phyloP scores from a whole-genome alignment of 2,329 filamentous ascomycete species.

The Penicillium nordicum region DNA sequence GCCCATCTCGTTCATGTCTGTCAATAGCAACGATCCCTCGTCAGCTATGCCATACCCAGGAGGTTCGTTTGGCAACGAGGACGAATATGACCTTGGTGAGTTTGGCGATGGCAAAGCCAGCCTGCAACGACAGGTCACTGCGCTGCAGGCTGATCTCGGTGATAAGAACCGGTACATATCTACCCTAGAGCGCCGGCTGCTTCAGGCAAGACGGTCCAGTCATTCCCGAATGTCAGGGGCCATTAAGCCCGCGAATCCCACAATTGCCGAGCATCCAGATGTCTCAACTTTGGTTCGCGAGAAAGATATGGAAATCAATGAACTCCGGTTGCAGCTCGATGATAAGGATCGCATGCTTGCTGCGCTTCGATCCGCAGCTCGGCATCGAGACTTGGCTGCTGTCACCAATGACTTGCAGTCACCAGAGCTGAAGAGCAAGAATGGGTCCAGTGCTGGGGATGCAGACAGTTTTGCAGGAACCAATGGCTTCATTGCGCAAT shows the following conservation, averaged over 20 bases:
- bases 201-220: constrained; percentile 86
- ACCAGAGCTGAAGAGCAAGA: constrained; percentile 30
- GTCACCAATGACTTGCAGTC: constrained; percentile 41
- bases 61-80: constrained; percentile 39
- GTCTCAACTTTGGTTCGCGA: constrained; percentile 71
- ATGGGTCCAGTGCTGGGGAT: constrained; percentile 28
- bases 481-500: constrained; percentile 21
- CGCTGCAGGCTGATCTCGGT: constrained; percentile 90
- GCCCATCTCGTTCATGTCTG: constrained; percentile 64
- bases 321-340: constrained; percentile 81
- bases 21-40: constrained; percentile 43
- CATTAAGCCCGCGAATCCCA: constrained; percentile 61
- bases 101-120: constrained; percentile 84
- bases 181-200: constrained; percentile 83
- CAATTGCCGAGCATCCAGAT: constrained; percentile 71
- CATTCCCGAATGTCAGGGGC: constrained; percentile 81
- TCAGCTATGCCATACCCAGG: constrained; percentile 29
- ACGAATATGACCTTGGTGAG: constrained; percentile 73
- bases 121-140: constrained; percentile 76
- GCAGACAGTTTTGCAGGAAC: constrained; percentile 23
- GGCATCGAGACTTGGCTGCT: constrained; percentile 80
- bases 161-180: constrained; percentile 97
- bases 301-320: constrained; percentile 88
- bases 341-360: constrained; percentile 94
- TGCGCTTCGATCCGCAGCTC: constrained; percentile 77